phyloP scores from a whole-genome alignment of 2,329 filamentous ascomycete genomes.

The Nemania sp. region DNA sequence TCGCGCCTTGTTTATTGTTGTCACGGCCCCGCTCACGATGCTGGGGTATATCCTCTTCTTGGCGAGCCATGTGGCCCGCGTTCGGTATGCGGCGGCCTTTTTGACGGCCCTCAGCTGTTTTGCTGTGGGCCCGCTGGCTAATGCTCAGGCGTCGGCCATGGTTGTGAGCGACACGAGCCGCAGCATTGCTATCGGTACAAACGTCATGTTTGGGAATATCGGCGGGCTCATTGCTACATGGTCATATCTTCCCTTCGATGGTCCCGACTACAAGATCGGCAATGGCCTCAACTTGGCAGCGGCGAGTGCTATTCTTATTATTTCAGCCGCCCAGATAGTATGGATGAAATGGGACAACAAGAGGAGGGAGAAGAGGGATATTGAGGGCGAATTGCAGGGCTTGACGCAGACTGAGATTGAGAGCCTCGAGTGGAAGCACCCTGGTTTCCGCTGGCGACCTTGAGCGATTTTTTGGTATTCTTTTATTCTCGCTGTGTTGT shows the following conservation, averaged over 20 bases:
- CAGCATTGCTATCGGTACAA: constrained; percentile 73
- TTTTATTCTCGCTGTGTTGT: background rate
- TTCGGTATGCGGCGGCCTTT: constrained; percentile 78
- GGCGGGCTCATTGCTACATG: constrained; percentile 76
- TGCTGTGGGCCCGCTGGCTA: constrained; percentile 71
- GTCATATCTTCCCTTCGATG: constrained; percentile 73
- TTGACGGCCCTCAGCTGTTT: constrained; percentile 75
- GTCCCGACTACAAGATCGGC: constrained; percentile 75
- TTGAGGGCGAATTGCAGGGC: constrained; percentile 65
- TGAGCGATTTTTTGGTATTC: constrained; percentile 24
- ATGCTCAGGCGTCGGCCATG: constrained; percentile 76
- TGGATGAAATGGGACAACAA: constrained; percentile 74
- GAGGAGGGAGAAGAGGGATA: constrained; percentile 62
- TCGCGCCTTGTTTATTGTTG: constrained; percentile 71
- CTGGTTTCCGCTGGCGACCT: constrained; percentile 69
- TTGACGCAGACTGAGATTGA: constrained; percentile 62
- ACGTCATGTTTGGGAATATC: constrained; percentile 80
- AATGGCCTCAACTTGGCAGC: constrained; percentile 77
- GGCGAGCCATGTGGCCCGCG: constrained; percentile 61
- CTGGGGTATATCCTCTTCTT: constrained; percentile 78
- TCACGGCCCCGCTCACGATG: constrained; percentile 73
- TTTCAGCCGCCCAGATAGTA: constrained; percentile 59
- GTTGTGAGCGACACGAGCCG: constrained; percentile 78
- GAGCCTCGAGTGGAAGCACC: constrained; percentile 72
- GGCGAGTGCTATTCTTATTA: constrained; percentile 63